Base-by-base conservation (phyloP, 352 stramenopile genomes). In the Phytophthora constricta region DNA sequence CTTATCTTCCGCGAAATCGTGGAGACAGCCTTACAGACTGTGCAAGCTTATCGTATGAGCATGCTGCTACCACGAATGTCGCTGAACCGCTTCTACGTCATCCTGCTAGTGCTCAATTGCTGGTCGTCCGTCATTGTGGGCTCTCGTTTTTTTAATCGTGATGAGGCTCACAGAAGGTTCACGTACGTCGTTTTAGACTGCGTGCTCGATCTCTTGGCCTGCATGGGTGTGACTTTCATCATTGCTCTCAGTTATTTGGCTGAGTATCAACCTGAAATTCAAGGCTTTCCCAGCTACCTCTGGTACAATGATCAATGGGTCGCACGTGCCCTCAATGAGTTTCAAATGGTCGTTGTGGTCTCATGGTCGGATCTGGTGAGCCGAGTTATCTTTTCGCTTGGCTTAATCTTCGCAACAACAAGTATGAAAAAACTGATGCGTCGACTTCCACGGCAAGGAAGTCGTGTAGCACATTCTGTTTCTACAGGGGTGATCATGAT, bases 301-400 rank as follows among this genome's bases (percentile, higher is more conserved):
- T 78, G 70, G 70, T 69, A 75, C 45, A 10, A 78, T 33, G 70
- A 78, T 22, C 54, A 74, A n/a, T 79, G 71, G 67, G 46, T 65
- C 2, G 66, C 62, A 10, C 53, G 64, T 42, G 58, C 58, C 20
- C 14, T 76, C 5, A 73, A 76, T 22, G 66, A 79, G 39, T 47
- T 76, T 43, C 58, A 65, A 20, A 62, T 76, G 41, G 43, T 76
- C 1, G 34, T 76, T 10, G 55, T 79, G 0, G 54, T 67, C 27
- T 79, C 71, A 1, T 70, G 62, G 50, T 54, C 31, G 4, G 71
- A 79, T 17, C 50, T 79, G 1, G n/a, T 52, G 4, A 74, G 62
- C 11, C 57, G 59, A 5, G 22, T 57, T 1, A 56, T 72, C 13
- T 76, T 74, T 23, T 68, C 66, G 1, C 37, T 74, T 19, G 65